phyloP scores from a whole-genome alignment of 108 stramenopile genomes.

The Skeletonema costatum region DNA sequence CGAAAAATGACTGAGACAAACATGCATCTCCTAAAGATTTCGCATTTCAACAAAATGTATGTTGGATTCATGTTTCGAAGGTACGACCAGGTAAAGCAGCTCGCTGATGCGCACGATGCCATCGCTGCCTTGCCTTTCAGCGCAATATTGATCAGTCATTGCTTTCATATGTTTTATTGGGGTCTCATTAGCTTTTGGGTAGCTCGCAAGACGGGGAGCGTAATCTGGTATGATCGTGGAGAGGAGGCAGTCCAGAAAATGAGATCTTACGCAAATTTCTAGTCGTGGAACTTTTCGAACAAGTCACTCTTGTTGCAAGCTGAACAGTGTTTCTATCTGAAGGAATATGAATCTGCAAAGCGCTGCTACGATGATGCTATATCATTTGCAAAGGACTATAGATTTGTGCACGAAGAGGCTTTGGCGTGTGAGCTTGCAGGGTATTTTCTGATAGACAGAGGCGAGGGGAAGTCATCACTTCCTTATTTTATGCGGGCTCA shows the following conservation, averaged over 20 bases:
- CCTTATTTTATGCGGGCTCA: constrained; percentile 9
- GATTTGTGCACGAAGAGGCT: background rate
- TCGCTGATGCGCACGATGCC: background rate
- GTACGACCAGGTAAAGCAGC: background rate
- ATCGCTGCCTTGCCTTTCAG: background rate
- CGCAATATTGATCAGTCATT: background rate
- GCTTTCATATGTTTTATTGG: background rate
- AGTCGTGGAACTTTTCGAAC: background rate
- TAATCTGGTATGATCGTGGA: background rate
- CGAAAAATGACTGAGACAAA: background rate
- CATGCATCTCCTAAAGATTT: background rate
- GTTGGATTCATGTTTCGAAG: too few species aligned
- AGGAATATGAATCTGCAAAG: background rate
- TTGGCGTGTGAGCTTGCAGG: background rate
- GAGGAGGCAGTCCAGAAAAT: background rate
- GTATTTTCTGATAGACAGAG: background rate
- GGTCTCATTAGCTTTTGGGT: constrained; percentile 20
- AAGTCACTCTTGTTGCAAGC: background rate
- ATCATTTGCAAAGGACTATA: background rate
- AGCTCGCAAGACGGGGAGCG: constrained; percentile 7
- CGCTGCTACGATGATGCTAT: background rate
- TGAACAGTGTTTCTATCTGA: background rate
- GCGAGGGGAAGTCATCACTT: background rate
- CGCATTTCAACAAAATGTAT: background rate
- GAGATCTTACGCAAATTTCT: background rate